Conservation (phyloP, 306 rosid genomes). For the Arachis hypogaea region DNA sequence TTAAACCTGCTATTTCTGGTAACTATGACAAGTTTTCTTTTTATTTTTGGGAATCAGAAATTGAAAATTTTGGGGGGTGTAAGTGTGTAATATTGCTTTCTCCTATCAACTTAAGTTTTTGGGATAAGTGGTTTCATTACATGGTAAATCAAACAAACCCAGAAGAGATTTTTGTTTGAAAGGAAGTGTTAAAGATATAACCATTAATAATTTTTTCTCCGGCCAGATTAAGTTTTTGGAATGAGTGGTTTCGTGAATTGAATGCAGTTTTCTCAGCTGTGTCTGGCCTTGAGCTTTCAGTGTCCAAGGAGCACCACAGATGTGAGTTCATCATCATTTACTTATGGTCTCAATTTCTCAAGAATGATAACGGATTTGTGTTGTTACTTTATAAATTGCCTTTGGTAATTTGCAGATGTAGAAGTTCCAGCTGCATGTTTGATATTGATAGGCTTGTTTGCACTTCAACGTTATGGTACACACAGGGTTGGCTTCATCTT, state of each 20-base stretch:
- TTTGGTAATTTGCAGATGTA: conserved; percentile 53
- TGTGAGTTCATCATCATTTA: conserved; percentile 45
- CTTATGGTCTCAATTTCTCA: no score
- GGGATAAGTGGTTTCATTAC: no score
- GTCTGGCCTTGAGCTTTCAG: conserved; percentile 74
- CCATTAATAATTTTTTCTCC: no score
- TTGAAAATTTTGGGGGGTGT: not conserved
- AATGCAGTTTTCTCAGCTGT: conserved; percentile 76
- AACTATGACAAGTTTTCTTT: conserved; percentile 4
- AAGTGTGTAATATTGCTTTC: no score
- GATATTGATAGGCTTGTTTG: conserved; percentile 63
- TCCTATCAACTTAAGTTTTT: no score
- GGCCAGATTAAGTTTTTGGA: no score
- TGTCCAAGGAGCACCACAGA: conserved; percentile 64
- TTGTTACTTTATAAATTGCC: no score
- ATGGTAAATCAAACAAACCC: no score
- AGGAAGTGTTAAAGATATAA: no score
- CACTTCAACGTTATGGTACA: conserved; percentile 83
- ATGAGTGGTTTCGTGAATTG: conserved; percentile 25
- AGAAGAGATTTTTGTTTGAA: no score
- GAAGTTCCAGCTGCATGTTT: conserved; percentile 70
- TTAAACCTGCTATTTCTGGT: conserved; percentile 53
- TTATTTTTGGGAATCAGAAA: conserved; percentile 13
- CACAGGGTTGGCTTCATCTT: conserved; percentile 81
- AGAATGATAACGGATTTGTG: no score